Percentiles rank a stretch among this genome's conserved stretches.
phyloP scores from a whole-genome alignment of 495 filamentous ascomycete species.

The Tirmania nivea region DNA sequence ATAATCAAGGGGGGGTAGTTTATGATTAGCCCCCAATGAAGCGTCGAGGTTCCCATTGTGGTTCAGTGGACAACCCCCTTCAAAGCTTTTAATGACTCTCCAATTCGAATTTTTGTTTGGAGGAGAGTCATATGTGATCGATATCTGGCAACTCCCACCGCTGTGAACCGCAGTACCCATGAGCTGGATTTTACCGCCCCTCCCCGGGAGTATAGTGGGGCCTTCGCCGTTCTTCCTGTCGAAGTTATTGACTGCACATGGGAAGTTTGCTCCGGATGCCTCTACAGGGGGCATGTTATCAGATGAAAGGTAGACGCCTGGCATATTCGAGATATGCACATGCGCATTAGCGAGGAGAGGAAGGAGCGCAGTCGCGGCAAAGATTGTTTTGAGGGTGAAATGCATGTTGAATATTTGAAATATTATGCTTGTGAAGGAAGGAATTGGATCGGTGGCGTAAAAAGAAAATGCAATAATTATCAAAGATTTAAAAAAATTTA shows the following conservation, averaged over 20 bases:
- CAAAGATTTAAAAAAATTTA: too few relatives aligned
- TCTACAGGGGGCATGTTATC: not conserved
- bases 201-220: not conserved
- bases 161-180: conserved; percentile 8
- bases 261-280: not conserved
- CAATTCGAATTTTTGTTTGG: conserved; percentile 11
- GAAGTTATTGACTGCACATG: not conserved
- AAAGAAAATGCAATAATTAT: not conserved
- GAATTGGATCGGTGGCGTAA: not conserved
- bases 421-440: not conserved
- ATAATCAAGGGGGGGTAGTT: conserved; percentile 23
- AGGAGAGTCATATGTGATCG: conserved; percentile 21
- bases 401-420: not conserved
- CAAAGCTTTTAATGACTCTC: conserved; percentile 23
- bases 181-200: not conserved
- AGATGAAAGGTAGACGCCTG: not conserved
- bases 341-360: not conserved
- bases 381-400: not conserved
- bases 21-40: conserved; percentile 20
- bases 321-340: not conserved
- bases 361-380: not conserved
- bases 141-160: conserved; percentile 26
- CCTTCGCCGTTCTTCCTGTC: not conserved
- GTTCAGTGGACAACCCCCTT: conserved; percentile 22
- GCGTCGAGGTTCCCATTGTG: not conserved